phyloP scores from a whole-genome alignment of 2,329 filamentous ascomycete genomes.

The Pseudogymnoascus sp. region DNA sequence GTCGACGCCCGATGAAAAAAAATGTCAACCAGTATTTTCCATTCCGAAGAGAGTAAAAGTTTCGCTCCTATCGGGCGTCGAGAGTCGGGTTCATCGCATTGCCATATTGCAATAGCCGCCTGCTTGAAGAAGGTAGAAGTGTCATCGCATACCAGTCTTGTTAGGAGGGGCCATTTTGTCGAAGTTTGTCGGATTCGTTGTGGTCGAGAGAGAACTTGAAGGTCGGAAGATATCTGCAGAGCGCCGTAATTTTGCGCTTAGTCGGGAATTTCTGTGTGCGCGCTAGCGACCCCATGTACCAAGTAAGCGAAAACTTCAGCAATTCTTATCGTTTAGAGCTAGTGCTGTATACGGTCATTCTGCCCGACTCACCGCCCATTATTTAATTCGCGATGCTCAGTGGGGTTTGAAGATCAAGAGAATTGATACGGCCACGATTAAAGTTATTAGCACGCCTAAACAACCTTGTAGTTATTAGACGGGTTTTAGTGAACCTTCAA shows the following conservation, averaged over 20 bases:
- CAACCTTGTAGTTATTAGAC: not conserved
- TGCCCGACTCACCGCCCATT: not conserved
- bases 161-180: conserved; percentile 11
- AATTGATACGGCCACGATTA: not conserved
- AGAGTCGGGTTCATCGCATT: conserved; percentile 15
- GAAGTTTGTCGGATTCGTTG: conserved; percentile 11
- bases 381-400: not conserved
- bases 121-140: not conserved
- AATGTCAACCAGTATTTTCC: not conserved
- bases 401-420: not conserved
- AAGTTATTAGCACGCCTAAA: not conserved
- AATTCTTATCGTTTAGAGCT: not conserved
- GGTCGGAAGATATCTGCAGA: conserved; percentile 1
- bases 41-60: conserved; percentile 12
- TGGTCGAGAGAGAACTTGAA: conserved; percentile 8
- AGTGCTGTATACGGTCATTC: not conserved
- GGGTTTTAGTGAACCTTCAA: not conserved
- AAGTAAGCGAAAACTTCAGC: not conserved
- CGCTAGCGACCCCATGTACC: not conserved
- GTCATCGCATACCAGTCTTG: conserved; percentile 29
- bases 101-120: conserved; percentile 12
- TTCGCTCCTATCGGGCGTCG: conserved; percentile 8
- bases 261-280: conserved; percentile 5
- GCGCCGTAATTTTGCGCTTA: conserved; percentile 4
- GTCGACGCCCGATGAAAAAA: conserved; percentile 9